Percentiles rank a stretch among this genome's conserved stretches.
Evolutionary conservation across 2,329 filamentous ascomycete species (phyloP).

Genomic region (Berkeleyomyces basicola): DNA sequence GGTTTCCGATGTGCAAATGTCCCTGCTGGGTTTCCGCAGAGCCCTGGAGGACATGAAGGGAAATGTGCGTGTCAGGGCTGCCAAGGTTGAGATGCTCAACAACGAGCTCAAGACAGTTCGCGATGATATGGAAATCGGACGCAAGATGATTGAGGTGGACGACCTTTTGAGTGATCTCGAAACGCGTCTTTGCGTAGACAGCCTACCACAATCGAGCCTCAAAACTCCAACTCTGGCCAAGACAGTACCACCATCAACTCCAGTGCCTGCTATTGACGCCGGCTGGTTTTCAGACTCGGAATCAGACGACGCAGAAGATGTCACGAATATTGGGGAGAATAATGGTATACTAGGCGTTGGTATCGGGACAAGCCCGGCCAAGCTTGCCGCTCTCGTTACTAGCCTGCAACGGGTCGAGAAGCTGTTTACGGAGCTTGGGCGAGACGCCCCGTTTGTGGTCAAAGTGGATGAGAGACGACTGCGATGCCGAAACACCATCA

Average conservation of each 20-base stretch:
- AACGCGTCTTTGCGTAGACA: conserved; percentile 39
- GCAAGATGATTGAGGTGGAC: conserved; percentile 50
- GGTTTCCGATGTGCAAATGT: conserved; percentile 77
- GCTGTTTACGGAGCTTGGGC: conserved; percentile 31
- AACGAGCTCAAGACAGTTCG: conserved; percentile 50
- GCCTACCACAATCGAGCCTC: conserved; percentile 16
- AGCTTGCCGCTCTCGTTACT: conserved; percentile 22
- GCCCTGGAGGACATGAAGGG: conserved; percentile 60
- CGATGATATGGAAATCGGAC: conserved; percentile 41
- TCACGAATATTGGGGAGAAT: conserved; percentile 19
- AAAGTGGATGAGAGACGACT: conserved; percentile 35
- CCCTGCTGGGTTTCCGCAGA: conserved; percentile 67
- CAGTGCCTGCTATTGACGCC: conserved; percentile 14
- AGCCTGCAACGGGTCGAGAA: conserved; percentile 30
- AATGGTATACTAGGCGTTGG: conserved; percentile 15
- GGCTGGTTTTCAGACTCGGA: conserved; percentile 17
- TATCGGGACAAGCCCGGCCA: conserved; percentile 20
- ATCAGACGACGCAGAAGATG: conserved; percentile 18
- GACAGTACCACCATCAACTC: conserved; percentile 12
- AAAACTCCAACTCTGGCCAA: conserved; percentile 20
- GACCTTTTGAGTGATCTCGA: conserved; percentile 47
- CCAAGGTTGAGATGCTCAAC: conserved; percentile 45
- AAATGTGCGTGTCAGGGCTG: conserved; percentile 45
- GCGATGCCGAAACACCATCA: conserved; percentile 38
- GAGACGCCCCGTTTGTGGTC: conserved; percentile 31